These are phyloP conservation scores for Aspergillus sp. DNA, from an alignment of 2,329 filamentous ascomycete species.

Conservation along the genomic window DNA sequence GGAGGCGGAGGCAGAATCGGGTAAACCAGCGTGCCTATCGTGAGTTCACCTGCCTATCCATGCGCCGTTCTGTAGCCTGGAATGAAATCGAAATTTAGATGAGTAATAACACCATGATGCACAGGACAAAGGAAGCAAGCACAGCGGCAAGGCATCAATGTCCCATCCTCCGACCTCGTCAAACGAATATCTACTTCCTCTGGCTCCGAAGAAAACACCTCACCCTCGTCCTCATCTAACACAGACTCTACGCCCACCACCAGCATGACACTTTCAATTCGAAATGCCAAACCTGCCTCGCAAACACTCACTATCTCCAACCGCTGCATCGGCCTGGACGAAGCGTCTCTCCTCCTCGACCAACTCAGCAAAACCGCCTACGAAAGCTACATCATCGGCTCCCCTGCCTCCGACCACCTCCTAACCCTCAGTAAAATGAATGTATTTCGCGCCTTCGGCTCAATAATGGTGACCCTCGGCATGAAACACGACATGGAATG, in stretches of 20 bases:
- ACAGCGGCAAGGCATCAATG: not conserved
- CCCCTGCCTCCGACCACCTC: constrained; percentile 31
- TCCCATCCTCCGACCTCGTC: not conserved
- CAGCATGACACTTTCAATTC: not conserved
- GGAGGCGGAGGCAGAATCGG: constrained; percentile 29
- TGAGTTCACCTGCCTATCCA: constrained; percentile 10
- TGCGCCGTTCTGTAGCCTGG: too few species aligned
- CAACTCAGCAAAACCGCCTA: constrained; percentile 21
- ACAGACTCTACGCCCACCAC: not conserved
- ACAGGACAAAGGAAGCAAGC: constrained; percentile 22
- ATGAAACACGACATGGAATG: constrained; percentile 12
- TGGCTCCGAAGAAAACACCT: not conserved
- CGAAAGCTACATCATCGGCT: constrained; percentile 22
- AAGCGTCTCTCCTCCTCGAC: constrained; percentile 7
- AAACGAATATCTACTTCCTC: not conserved
- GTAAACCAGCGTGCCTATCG: constrained; percentile 29
- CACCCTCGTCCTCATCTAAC: not conserved
- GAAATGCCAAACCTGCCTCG: not conserved
- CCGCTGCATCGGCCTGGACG: not conserved
- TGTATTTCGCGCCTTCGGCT: constrained; percentile 34
- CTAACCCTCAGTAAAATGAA: constrained; percentile 35
- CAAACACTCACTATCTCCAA: not conserved
- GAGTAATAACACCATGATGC: not conserved
- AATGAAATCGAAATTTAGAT: not conserved
- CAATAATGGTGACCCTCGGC: constrained; percentile 29